Percentiles rank a stretch among this genome's conserved stretches.
Evolutionary conservation across 164 flowering plant species (phyloP).

Genomic region (Vitis cinerea): DNA sequence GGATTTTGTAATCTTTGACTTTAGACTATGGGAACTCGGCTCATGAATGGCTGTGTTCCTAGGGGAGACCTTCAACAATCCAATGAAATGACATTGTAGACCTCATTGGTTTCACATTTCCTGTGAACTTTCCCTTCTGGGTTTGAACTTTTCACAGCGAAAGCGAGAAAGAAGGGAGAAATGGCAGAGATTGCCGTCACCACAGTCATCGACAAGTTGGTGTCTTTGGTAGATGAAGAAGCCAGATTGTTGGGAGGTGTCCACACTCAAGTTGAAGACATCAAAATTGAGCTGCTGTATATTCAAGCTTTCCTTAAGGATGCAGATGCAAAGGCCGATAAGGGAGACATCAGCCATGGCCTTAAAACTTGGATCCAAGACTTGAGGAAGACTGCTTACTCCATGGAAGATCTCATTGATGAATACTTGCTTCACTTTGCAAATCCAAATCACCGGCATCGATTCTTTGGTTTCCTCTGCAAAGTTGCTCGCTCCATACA

Average conservation of each 20-base stretch:
- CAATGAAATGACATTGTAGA: too few relatives aligned
- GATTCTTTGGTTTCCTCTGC: neutral
- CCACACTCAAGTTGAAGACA: neutral
- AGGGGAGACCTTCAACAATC: too few relatives aligned
- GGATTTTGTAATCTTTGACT: too few relatives aligned
- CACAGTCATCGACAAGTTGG: neutral
- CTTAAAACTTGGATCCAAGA: slow-evolving; percentile 14
- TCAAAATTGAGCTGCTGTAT: slow-evolving; percentile 2
- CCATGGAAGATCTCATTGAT: slow-evolving; percentile 19
- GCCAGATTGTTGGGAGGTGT: slow-evolving; percentile 1
- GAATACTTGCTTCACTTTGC: slow-evolving; percentile 4
- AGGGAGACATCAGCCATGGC: neutral
- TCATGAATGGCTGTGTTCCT: too few relatives aligned
- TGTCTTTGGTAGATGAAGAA: neutral
- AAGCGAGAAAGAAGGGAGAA: too few relatives aligned
- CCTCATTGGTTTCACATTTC: too few relatives aligned
- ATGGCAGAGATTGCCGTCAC: slow-evolving; percentile 8
- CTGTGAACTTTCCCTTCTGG: too few relatives aligned
- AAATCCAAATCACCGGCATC: neutral
- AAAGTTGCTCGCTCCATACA: neutral
- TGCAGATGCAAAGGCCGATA: slow-evolving; percentile 9
- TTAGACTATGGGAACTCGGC: too few relatives aligned
- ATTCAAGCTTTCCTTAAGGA: slow-evolving; percentile 9
- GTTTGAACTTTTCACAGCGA: too few relatives aligned
- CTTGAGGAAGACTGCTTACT: slow-evolving; percentile 11